phyloP scores from a whole-genome alignment of 164 flowering plant genomes.

The Piper betle region DNA sequence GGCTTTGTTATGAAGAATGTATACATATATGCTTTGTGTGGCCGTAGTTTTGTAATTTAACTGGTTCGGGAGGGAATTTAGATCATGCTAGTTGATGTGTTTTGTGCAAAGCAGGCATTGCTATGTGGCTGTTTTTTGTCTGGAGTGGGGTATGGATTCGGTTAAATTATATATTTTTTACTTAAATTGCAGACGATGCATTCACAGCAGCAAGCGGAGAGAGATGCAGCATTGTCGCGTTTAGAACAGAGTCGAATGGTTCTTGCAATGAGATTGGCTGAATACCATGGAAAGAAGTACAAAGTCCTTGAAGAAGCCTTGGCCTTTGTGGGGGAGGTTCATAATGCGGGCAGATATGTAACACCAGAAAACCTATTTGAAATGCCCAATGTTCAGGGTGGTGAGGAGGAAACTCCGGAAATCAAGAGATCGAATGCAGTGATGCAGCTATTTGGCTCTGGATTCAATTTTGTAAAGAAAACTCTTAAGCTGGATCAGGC shows the following conservation, averaged over 20 bases:
- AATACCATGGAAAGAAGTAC: constrained; percentile 81
- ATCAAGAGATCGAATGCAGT: constrained; percentile 33
- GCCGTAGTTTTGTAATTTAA: too few relatives aligned
- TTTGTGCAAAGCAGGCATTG: not conserved
- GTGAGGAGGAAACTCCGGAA: constrained; percentile 12
- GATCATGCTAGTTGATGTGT: not conserved
- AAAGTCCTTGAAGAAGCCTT: constrained; percentile 82
- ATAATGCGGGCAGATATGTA: constrained; percentile 31
- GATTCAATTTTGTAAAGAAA: constrained; percentile 40
- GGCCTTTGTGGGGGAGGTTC: constrained; percentile 74
- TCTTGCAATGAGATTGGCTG: constrained; percentile 81
- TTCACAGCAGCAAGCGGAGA: constrained; percentile 72
- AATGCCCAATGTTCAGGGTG: constrained; percentile 22
- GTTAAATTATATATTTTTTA: not conserved
- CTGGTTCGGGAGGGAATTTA: not conserved
- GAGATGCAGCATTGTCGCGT: constrained; percentile 85
- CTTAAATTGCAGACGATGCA: constrained; percentile 52
- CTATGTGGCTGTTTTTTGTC: not conserved
- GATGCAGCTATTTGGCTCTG: constrained; percentile 35
- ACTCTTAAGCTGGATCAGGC: constrained; percentile 41
- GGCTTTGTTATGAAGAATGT: too few relatives aligned
- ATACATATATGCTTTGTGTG: too few relatives aligned
- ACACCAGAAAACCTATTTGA: constrained; percentile 43
- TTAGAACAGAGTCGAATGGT: constrained; percentile 80
- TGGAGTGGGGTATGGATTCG: not conserved